phyloP scores from a whole-genome alignment of 768 basidiomycete genomes.

The Auriscalpium orientale region DNA sequence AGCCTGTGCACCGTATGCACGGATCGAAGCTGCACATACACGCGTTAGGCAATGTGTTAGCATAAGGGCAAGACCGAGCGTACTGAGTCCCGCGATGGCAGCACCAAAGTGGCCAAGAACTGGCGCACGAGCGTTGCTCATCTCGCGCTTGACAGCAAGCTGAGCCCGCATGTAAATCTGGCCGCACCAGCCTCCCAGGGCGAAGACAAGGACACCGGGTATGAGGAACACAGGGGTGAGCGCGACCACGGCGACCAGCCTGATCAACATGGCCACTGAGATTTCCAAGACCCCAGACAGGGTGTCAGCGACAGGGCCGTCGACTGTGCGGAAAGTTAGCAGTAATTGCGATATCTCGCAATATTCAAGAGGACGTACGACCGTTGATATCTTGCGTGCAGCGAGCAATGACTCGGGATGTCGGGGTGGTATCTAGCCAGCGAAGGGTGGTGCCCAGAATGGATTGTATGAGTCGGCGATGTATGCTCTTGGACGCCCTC shows the following conservation, averaged over 20 bases:
- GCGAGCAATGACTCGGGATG: constrained; percentile 55
- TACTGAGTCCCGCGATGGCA: constrained; percentile 41
- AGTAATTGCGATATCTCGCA: constrained; percentile 28
- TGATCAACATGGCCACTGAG: constrained; percentile 26
- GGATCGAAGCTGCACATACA: constrained; percentile 36
- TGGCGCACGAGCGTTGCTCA: constrained; percentile 43
- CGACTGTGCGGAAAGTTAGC: constrained; percentile 12
- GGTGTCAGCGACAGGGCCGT: not conserved
- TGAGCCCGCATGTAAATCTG: constrained; percentile 54
- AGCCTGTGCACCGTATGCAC: constrained; percentile 48
- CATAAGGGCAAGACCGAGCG: constrained; percentile 1
- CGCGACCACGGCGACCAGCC: constrained; percentile 17
- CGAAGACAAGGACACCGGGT: constrained; percentile 33
- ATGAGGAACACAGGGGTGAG: constrained; percentile 34
- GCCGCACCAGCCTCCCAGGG: no score
- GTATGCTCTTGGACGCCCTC: constrained; percentile 48
- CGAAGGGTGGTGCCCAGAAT: constrained; percentile 54
- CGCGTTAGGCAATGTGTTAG: not conserved
- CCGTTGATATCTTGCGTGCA: constrained; percentile 57
- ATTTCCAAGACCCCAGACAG: constrained; percentile 21
- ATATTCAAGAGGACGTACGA: constrained; percentile 17
- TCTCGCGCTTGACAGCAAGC: constrained; percentile 49
- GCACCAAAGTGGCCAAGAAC: constrained; percentile 45
- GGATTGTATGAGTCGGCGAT: constrained; percentile 42
- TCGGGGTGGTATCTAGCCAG: constrained; percentile 44